These are phyloP conservation scores for Dovyalis caffra DNA, from an alignment of 345 rosid genomes.

Conservation along the genomic window DNA sequence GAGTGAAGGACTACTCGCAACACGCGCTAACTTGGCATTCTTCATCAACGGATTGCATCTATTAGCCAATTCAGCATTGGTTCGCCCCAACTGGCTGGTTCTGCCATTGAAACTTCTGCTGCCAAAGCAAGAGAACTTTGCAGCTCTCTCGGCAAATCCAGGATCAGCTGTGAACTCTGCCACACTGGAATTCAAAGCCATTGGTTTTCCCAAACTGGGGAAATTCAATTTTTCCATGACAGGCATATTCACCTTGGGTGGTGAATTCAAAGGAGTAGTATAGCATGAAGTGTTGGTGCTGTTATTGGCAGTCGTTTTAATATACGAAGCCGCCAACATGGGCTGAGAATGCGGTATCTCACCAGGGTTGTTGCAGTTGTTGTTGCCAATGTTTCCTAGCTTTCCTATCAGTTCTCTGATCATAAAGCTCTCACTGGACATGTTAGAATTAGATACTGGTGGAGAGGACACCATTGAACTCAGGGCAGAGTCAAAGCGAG, in stretches of 20 bases:
- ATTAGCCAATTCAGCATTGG: slow-evolving; percentile 17
- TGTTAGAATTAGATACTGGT: slow-evolving; percentile 51
- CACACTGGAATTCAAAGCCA: slow-evolving; percentile 41
- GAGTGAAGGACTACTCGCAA: slow-evolving; percentile 60
- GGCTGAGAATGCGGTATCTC: slow-evolving; percentile 40
- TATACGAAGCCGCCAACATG: slow-evolving; percentile 19
- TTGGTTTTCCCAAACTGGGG: slow-evolving; percentile 30
- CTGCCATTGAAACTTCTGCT: slow-evolving; percentile 70
- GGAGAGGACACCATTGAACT: slow-evolving; percentile 82
- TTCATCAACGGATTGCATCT: slow-evolving; percentile 24
- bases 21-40: slow-evolving; percentile 50
- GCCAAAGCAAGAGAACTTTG: slow-evolving; percentile 64
- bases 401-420: slow-evolving; percentile 69
- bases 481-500: slow-evolving; percentile 69
- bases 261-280: slow-evolving; percentile 55
- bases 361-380: slow-evolving; percentile 23
- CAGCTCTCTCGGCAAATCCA: slow-evolving; percentile 76
- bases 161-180: slow-evolving; percentile 63
- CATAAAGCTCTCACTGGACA: slow-evolving; percentile 48
- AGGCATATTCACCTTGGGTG: slow-evolving; percentile 37
- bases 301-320: slow-evolving; percentile 23
- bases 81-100: slow-evolving; percentile 27
- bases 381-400: slow-evolving; percentile 44
- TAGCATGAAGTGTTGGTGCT: slow-evolving; percentile 48
- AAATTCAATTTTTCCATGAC: slow-evolving; percentile 15